Percentiles rank a stretch among this genome's conserved stretches.
phyloP scores from a whole-genome alignment of 495 filamentous ascomycete species.

The Penicillium desertorum region DNA sequence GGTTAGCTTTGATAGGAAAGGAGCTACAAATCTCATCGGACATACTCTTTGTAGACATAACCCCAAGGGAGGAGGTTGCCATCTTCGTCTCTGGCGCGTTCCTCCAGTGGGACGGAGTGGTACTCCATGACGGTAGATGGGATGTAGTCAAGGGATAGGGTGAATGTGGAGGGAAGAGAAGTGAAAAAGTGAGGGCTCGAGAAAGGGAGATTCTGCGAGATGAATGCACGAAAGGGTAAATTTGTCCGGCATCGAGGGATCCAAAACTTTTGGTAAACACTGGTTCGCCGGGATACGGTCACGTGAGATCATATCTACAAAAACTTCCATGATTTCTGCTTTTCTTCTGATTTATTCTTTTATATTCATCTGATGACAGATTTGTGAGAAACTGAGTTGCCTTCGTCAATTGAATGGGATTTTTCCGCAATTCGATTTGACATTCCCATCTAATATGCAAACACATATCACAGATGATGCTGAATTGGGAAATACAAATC shows the following conservation, averaged over 20 bases:
- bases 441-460: too few species aligned
- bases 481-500: too few species aligned
- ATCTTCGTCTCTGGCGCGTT: conserved; percentile 59
- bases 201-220: not conserved
- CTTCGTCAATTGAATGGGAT: too few species aligned
- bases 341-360: too few species aligned
- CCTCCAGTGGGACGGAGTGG: conserved; percentile 63
- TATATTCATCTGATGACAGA: too few species aligned
- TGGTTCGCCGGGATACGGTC: conserved; percentile 31
- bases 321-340: not conserved
- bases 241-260: conserved; percentile 1
- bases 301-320: conserved; percentile 16
- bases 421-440: too few species aligned
- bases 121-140: conserved; percentile 53
- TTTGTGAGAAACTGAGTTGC: too few species aligned
- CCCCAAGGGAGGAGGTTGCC: conserved; percentile 62
- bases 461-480: too few species aligned
- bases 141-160: not conserved
- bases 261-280: conserved; percentile 33
- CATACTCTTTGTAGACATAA: conserved; percentile 59
- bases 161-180: not conserved
- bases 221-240: not conserved
- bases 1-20: conserved; percentile 10
- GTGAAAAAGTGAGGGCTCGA: not conserved
- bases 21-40: not conserved